phyloP scores from a whole-genome alignment of 768 basidiomycete species.

The Mrakia frigida region DNA sequence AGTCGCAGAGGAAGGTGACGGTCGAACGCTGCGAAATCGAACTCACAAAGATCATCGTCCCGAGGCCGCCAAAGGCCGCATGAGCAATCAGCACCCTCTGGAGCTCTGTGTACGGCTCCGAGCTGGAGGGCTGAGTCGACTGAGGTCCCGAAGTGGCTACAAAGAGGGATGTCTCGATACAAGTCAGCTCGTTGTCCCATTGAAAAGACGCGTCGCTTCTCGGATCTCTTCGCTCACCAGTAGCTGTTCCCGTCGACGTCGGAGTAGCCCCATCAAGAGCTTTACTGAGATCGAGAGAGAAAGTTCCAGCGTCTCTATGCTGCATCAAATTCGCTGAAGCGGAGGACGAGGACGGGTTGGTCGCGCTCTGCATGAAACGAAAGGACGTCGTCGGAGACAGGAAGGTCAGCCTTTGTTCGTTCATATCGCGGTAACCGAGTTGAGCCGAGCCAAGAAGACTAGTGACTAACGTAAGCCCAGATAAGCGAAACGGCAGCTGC shows the following conservation, averaged over 20 bases:
- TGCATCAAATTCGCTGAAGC: slow-evolving; percentile 1
- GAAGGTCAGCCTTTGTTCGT: no score
- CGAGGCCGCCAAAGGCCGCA: slow-evolving; percentile 18
- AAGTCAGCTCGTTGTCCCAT: no score
- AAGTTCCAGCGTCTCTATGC: not conserved
- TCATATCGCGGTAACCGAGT: no score
- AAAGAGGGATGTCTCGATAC: no score
- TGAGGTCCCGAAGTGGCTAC: not conserved
- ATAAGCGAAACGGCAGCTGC: not conserved
- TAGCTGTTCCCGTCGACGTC: not conserved
- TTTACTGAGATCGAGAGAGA: not conserved
- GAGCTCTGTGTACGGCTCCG: not conserved
- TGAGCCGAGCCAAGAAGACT: no score
- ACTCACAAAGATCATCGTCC: slow-evolving; percentile 18
- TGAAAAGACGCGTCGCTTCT: not conserved
- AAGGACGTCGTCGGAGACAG: no score
- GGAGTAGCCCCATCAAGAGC: not conserved
- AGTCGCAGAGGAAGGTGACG: no score
- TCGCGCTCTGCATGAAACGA: not conserved
- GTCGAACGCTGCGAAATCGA: not conserved
- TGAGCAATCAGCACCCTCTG: slow-evolving; percentile 17
- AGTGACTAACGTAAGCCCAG: slow-evolving; percentile 31
- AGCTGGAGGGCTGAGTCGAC: not conserved
- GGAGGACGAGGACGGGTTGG: slow-evolving; percentile 13
- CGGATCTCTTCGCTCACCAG: not conserved